Percentiles rank a stretch among this genome's conserved stretches.
Evolutionary conservation across 169 alveolate species (phyloP).

Genomic region (Theileria annulata): DNA sequence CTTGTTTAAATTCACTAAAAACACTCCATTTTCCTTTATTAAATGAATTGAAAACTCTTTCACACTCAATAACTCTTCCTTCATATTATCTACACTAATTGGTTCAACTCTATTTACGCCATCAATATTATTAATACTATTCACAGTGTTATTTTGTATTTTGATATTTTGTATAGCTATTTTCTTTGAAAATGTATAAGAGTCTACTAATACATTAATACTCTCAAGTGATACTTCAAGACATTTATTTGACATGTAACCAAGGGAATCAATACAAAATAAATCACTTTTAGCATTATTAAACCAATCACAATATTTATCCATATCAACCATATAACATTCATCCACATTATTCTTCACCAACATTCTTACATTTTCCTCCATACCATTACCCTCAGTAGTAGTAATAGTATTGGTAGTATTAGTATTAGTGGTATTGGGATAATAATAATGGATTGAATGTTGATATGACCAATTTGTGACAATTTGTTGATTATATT

Average conservation of each 20-base stretch:
- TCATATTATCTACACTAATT: not conserved
- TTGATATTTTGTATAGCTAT: not conserved
- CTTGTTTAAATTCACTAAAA: not conserved
- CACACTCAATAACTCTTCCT: not conserved
- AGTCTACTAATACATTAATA: not conserved
- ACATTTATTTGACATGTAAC: not conserved
- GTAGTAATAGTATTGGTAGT: not conserved
- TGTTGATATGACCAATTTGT: not conserved
- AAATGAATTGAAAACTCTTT: not conserved
- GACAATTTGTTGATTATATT: not conserved
- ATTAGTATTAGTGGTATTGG: not conserved
- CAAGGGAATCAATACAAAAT: not conserved
- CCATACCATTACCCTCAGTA: not conserved
- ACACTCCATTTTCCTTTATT: not conserved
- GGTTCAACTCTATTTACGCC: not conserved
- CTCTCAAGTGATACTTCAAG: not conserved
- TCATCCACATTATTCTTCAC: not conserved
- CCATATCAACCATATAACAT: not conserved
- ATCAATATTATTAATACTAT: not conserved
- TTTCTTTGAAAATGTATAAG: not conserved
- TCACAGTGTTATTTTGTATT: not conserved
- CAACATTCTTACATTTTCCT: not conserved
- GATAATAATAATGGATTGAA: not conserved
- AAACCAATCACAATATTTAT: constrained; percentile 8
- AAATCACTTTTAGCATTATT: not conserved